Percentiles rank a stretch among this genome's conserved stretches.
Conservation (phyloP, 1,139 yeast genomes). For the Geotrichum aggregatum region DNA sequence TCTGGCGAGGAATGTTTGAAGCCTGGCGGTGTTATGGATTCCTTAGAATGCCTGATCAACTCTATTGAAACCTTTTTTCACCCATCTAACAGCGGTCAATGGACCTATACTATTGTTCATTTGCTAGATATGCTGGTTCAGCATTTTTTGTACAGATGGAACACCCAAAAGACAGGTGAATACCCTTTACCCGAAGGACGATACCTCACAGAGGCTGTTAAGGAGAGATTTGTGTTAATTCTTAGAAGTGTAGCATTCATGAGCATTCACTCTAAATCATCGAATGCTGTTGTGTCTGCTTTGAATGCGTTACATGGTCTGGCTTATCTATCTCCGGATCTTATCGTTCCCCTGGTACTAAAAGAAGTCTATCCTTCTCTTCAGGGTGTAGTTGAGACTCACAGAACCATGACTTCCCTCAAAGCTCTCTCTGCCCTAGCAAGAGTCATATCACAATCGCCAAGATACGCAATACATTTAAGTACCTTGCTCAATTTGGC, state of each 20-base stretch:
- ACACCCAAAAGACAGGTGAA: constrained; percentile 36
- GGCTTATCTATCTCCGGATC: constrained; percentile 58
- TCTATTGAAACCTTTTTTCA: constrained; percentile 83
- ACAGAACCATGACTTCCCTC: constrained; percentile 72
- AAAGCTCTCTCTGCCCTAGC: constrained; percentile 63
- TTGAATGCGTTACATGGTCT: constrained; percentile 59
- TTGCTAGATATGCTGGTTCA: constrained; percentile 46
- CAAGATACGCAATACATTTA: constrained; percentile 70
- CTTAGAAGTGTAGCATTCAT: constrained; percentile 56
- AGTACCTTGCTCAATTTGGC: constrained; percentile 67
- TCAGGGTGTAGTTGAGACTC: constrained; percentile 73
- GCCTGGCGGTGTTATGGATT: constrained; percentile 51
- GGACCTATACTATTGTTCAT: constrained; percentile 72
- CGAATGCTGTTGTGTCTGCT: constrained; percentile 56
- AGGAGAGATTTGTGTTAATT: constrained; percentile 52
- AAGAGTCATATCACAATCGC: constrained; percentile 62
- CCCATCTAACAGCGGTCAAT: constrained; percentile 83
- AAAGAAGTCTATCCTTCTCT: constrained; percentile 80
- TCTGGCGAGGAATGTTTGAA: constrained; percentile 42
- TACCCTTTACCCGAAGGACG: constrained; percentile 42
- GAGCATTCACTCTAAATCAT: constrained; percentile 76
- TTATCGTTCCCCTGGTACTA: constrained; percentile 60
- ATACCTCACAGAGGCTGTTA: constrained; percentile 47
- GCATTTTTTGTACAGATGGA: constrained; percentile 37
- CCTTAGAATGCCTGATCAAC: constrained; percentile 54